Percentiles rank a stretch among this genome's conserved stretches.
phyloP scores from a whole-genome alignment of 257 asterid species.

The Datura wrightii region DNA sequence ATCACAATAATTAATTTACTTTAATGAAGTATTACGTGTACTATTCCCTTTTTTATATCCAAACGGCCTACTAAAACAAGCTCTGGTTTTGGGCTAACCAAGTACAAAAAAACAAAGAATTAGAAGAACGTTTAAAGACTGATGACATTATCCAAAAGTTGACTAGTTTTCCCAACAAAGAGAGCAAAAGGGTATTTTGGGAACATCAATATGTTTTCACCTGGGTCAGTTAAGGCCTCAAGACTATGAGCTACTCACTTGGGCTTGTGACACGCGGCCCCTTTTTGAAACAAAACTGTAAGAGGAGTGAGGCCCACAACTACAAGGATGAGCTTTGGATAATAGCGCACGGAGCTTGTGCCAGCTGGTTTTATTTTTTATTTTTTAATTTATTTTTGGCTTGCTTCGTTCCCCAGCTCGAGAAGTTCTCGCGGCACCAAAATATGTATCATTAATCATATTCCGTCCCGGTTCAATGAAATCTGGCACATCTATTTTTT shows the following conservation, averaged over 20 bases:
- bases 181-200: background rate
- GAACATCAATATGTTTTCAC: background rate
- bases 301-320: background rate
- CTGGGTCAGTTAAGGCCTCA: background rate
- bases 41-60: no score
- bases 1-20: no score
- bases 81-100: no score
- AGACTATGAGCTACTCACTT: background rate
- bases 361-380: conserved; percentile 9
- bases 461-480: background rate
- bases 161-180: background rate
- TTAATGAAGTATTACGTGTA: no score
- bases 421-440: background rate
- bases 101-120: no score
- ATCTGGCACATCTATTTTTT: background rate
- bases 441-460: background rate
- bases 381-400: background rate
- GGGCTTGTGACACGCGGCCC: conserved; percentile 22
- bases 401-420: background rate
- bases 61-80: no score
- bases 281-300: background rate
- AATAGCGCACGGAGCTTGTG: conserved; percentile 12
- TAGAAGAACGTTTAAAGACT: no score
- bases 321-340: background rate
- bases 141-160: background rate